Evolutionary conservation across 2,329 filamentous ascomycete genomes (phyloP).

Genomic region (Penicillium expansum): DNA sequence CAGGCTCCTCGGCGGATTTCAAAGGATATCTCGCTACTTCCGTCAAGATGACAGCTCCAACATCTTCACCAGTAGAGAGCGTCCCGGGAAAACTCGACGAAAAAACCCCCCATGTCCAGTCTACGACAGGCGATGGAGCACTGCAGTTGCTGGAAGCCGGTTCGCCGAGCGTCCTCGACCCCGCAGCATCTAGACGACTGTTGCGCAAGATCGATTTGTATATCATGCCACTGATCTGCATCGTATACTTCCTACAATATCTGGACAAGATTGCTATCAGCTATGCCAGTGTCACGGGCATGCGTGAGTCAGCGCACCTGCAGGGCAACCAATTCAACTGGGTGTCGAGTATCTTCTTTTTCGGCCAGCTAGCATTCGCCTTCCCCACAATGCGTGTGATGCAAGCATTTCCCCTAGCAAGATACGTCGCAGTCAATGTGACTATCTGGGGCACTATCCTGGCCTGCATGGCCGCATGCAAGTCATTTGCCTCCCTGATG

Average conservation of each 20-base stretch:
- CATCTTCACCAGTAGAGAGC: background rate
- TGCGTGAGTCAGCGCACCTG: conserved; percentile 34
- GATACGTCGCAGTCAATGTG: conserved; percentile 39
- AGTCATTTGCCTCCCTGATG: conserved; percentile 50
- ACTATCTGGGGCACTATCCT: conserved; percentile 35
- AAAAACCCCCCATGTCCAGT: background rate
- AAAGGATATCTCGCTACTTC: background rate
- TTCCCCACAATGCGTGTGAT: conserved; percentile 42
- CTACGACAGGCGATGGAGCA: background rate
- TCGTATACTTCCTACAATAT: conserved; percentile 33
- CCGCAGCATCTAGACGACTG: conserved; percentile 12
- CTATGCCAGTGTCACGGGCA: conserved; percentile 30
- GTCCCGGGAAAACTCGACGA: background rate
- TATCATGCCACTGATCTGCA: conserved; percentile 32
- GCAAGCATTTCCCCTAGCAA: conserved; percentile 41
- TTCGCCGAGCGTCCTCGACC: conserved; percentile 1
- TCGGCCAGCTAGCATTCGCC: conserved; percentile 31
- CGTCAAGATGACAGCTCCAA: background rate
- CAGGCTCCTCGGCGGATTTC: background rate
- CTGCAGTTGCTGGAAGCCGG: conserved; percentile 4
- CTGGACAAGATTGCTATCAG: conserved; percentile 27
- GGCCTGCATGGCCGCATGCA: conserved; percentile 31
- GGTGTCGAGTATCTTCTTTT: conserved; percentile 35
- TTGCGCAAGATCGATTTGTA: conserved; percentile 32
- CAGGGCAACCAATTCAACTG: conserved; percentile 47